Base-by-base conservation (phyloP, 805 yeast genomes). In the Metschnikowia baotianmanensis region DNA sequence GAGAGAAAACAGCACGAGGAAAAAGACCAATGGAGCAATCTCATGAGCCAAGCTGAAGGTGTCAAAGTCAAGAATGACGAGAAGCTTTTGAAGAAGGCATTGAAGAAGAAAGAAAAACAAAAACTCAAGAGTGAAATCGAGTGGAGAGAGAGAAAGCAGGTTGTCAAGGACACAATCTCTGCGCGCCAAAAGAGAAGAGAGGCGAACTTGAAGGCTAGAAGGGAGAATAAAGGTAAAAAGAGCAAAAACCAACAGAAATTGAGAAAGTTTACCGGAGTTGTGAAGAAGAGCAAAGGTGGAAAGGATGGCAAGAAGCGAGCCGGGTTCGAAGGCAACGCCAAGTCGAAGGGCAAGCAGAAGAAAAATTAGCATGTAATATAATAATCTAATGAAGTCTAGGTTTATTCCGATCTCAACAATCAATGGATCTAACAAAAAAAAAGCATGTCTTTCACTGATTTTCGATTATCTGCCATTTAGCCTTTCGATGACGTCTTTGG, bases 71-170 rank as follows among this genome's bases (percentile, higher is more conserved):
- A 84, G 53, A 96, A 93, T 63, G 95, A 91, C 62, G 98, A 91
- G 61, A 82, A 80, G 57, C 67, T 93, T 53, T 75, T 93, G 63
- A 83, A 82, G 56, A 91, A 87, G 62, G 86, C 97, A 2, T 63
- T 91, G 46, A 89, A 85, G 68, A 76, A 85, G 53, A 86, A 88
- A 59, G 91, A 87, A 53, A 80, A 85, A 46, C 75, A 76, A 57
- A 93, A 93, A 71, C 77, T 86, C 57, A 86, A 82, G 69, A 83
- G 95, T 43, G 96, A 88, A 55, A 69, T 79, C 37, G 96, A 91
- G 63, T 93, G 99, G 99, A 76, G 69, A 50, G 97, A 91, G 37
- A 78, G 99, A 51, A 83, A 86, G 59, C 85, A 82, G 53, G 75
- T 75, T 26, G 96, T 93, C 11, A 78, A 78, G 43, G 86, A 82